Evolutionary conservation across 1,284 basidiomycete species (phyloP), one percentile per base, ranked within the genome.

Genomic region (Xerocomus cyaneibrunnescens): DNA sequence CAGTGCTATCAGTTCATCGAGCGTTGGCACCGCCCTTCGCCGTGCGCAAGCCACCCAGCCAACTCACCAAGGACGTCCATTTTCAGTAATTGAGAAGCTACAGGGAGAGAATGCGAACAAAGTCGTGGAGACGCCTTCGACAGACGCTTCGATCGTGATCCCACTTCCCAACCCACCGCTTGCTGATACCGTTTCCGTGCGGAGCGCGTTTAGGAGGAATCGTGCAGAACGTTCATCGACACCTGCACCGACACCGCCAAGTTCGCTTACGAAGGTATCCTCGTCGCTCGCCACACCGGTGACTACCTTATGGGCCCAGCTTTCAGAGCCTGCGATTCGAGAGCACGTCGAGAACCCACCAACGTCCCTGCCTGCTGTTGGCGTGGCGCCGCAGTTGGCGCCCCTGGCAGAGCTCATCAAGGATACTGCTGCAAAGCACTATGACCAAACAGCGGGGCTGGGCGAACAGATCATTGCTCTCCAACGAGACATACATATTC

Each of bases 351-450:
- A 64, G 37, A 57, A 52, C 14, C 63, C 52, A 1, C 59, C 58
- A 22, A 45, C 44, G 8, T 52, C 61, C 10, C 47, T 48, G 13
- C 45, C 50, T 19, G 27, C 46, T 9, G 21, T 52, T 14, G 54
- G 60, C 9, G 41, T 57, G 19, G 55, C 55, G 12, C 54, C 57
- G 6, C 56, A 53, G 32, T 32, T 69, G 21, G 62, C 48, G 8
- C 63, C 69, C 1, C 44, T 75, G 17, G 61, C 62, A 17, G 68
- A 74, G 39, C 58, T 72, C 12, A 66, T 75, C 55, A 73, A 72
- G 45, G 69, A 71, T 17, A 70, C 69, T 36, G 65, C 70, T 28
- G 64, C 67, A 27, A 69, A 72, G 35, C 70, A 72, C 49, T 66
- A 67, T 22, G 70, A 70, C 48, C 69, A 70, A 45, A 67, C 72